Evolutionary conservation across 176 grass and related monocot genomes (phyloP).

Genomic region (Zoysia japonica): DNA sequence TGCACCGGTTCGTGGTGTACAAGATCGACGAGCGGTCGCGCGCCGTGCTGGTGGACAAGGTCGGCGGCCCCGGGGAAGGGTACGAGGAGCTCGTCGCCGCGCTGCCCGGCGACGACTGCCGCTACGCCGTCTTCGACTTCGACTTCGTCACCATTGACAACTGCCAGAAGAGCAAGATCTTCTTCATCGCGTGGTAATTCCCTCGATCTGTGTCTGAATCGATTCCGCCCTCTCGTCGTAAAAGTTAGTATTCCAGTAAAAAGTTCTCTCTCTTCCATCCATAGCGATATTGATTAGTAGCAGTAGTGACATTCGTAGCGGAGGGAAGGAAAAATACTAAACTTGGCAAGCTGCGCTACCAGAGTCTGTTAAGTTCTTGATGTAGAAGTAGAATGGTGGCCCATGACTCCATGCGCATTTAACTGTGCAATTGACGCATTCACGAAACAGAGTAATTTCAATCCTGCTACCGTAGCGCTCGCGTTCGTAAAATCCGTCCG

Average conservation of each 20-base stretch:
- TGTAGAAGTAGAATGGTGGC: background rate
- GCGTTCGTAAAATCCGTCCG: background rate
- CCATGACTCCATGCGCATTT: background rate
- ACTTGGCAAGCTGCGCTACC: background rate
- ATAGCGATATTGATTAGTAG: conserved; percentile 1
- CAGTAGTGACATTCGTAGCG: background rate
- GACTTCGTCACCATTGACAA: conserved; percentile 95
- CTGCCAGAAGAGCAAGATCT: conserved; percentile 99
- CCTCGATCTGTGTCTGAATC: background rate
- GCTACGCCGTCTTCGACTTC: conserved; percentile 98
- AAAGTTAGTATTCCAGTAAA: background rate
- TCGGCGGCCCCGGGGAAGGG: conserved; percentile 75
- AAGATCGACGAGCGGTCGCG: conserved; percentile 96
- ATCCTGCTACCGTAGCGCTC: too few relatives aligned
- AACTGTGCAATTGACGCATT: conserved; percentile 7
- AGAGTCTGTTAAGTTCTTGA: background rate
- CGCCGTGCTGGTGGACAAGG: conserved; percentile 83
- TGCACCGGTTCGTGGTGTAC: conserved; percentile 90
- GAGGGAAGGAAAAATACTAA: background rate
- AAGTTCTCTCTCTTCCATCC: background rate
- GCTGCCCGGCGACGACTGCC: conserved; percentile 85
- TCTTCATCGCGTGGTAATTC: conserved; percentile 90
- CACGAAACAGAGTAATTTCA: background rate
- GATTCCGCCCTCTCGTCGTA: background rate
- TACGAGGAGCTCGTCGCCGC: conserved; percentile 87